A percentile compares a stretch with the other conserved stretches of the same genome.
These are phyloP conservation scores for Pythium folliculosum DNA, from an alignment of 352 stramenopile genomes.

Conservation along the genomic window DNA sequence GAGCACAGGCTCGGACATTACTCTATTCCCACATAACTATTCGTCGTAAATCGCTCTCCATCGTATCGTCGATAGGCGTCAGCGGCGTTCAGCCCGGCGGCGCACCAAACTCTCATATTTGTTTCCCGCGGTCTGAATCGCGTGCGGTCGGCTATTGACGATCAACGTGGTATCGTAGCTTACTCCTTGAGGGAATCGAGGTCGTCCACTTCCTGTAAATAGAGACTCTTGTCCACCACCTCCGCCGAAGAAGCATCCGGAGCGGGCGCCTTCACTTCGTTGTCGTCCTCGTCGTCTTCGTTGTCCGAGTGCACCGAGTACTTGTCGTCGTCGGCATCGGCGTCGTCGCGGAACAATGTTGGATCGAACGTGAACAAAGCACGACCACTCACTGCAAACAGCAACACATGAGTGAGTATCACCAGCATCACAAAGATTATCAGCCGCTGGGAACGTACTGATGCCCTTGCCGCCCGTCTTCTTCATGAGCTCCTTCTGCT, in stretches of 20 bases:
- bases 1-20: constrained; percentile 32
- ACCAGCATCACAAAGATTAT: constrained; percentile 13
- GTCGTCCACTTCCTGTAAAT: constrained; percentile 78
- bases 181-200: constrained; percentile 80
- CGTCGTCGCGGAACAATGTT: constrained; percentile 90
- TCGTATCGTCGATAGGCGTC: not conserved
- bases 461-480: constrained; percentile 78
- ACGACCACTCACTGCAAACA: constrained; percentile 82
- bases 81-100: not conserved
- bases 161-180: constrained; percentile 17
- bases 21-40: constrained; percentile 36
- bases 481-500: constrained; percentile 85
- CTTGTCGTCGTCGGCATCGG: constrained; percentile 82
- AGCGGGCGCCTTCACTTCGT: constrained; percentile 46
- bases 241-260: constrained; percentile 56
- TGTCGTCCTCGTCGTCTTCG: constrained; percentile 47
- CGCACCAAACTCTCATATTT: not conserved
- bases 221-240: constrained; percentile 85
- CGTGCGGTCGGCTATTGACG: not conserved
- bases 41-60: constrained; percentile 15
- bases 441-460: constrained; percentile 58
- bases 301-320: constrained; percentile 75
- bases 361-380: constrained; percentile 91
- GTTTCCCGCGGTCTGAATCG: not conserved
- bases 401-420: constrained; percentile 8